Evolutionary conservation across 2,329 filamentous ascomycete species (phyloP).

Genomic region (Harringtonia aguacate): DNA sequence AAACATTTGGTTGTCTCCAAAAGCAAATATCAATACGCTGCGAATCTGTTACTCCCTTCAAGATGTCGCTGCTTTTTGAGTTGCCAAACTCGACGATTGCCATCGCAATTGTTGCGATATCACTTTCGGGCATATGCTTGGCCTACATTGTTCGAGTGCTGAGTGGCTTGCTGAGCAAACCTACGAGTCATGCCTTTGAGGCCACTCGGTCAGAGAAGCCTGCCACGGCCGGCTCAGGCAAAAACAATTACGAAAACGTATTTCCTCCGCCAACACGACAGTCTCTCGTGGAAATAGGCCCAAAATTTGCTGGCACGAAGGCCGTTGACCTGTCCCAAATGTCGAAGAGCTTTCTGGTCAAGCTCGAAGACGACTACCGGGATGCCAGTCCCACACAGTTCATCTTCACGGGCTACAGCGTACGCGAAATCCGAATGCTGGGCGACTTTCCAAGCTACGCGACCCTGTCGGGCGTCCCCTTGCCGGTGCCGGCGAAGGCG

Average conservation of each 20-base stretch:
- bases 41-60: background rate
- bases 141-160: background rate
- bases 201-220: background rate
- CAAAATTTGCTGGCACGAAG: background rate
- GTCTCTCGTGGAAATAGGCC: background rate
- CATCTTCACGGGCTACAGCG: constrained; percentile 3
- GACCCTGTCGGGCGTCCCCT: constrained; percentile 59
- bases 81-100: background rate
- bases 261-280: constrained; percentile 1
- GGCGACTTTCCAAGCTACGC: constrained; percentile 76
- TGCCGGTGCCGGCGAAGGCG: constrained; percentile 43
- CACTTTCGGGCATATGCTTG: background rate
- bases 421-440: constrained; percentile 23
- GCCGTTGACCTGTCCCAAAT: background rate
- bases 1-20: background rate
- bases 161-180: background rate
- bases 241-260: background rate
- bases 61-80: background rate
- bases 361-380: background rate
- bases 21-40: background rate
- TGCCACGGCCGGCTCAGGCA: background rate
- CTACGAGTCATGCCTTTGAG: too few relatives aligned
- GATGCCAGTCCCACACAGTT: background rate
- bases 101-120: background rate
- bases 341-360: background rate